These are phyloP conservation scores for Austroboletus novae-zelandiae DNA, from an alignment of 1,284 basidiomycete species.

Conservation along the genomic window DNA sequence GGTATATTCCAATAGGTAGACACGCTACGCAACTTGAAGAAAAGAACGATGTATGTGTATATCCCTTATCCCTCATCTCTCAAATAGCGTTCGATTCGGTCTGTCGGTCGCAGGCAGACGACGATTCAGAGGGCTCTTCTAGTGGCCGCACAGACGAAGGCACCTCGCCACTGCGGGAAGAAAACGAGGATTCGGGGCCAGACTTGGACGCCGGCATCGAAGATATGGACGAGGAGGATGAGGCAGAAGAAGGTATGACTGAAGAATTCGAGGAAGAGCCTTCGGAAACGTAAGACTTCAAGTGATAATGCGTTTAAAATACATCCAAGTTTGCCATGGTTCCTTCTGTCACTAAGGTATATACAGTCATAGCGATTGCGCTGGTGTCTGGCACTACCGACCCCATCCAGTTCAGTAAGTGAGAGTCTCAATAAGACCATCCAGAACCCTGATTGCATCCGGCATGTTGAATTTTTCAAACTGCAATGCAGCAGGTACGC, in stretches of 20 bases:
- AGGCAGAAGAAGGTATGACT: slow-evolving; percentile 23
- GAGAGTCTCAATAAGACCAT: slow-evolving; percentile 82
- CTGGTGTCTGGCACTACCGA: too few species aligned
- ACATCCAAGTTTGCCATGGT: too few species aligned
- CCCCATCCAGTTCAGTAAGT: slow-evolving; percentile 48
- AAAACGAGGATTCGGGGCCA: slow-evolving; percentile 52
- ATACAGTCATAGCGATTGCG: too few species aligned
- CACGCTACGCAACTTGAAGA: slow-evolving; percentile 74
- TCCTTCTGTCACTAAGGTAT: too few species aligned
- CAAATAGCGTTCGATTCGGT: neutral
- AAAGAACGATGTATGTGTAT: slow-evolving; percentile 69
- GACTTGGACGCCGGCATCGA: slow-evolving; percentile 73
- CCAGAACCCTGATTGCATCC: slow-evolving; percentile 78
- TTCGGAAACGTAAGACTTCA: slow-evolving; percentile 18
- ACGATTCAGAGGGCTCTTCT: slow-evolving; percentile 38
- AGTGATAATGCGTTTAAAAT: too few species aligned
- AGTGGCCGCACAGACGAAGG: slow-evolving; percentile 39
- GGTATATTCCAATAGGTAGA: slow-evolving; percentile 70
- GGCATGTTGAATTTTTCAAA: slow-evolving; percentile 92
- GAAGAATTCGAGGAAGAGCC: slow-evolving; percentile 33
- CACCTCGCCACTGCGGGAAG: slow-evolving; percentile 49
- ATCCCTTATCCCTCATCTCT: neutral
- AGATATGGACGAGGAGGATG: slow-evolving; percentile 62
- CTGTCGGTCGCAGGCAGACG: slow-evolving; percentile 39
- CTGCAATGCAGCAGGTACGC: slow-evolving; percentile 76